A percentile compares a stretch with the other conserved stretches of the same genome.
These are phyloP conservation scores for Coemansia sp. DNA, from an alignment of 192 early-diverging fungal species.

Conservation along the genomic window DNA sequence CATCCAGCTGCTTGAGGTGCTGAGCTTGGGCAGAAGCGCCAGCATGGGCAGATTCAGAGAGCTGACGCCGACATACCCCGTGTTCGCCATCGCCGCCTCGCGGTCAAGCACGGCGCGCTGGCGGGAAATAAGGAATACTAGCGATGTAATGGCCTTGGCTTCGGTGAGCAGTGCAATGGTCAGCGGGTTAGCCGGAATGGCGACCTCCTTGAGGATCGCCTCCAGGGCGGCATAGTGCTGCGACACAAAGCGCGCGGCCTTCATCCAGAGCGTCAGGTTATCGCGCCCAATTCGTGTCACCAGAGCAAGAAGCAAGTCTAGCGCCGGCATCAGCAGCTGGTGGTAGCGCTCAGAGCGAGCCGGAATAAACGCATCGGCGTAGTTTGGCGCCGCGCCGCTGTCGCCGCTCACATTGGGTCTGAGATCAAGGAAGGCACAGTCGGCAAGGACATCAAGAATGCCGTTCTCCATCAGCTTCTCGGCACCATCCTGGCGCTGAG, in stretches of 20 bases:
- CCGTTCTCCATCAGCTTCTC: constrained; percentile 74
- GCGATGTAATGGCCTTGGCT: constrained; percentile 30
- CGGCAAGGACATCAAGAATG: constrained; percentile 70
- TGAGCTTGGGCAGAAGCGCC: constrained; percentile 44
- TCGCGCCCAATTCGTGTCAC: constrained; percentile 47
- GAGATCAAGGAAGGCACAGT: constrained; percentile 68
- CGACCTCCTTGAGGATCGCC: constrained; percentile 32
- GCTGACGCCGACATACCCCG: constrained; percentile 41
- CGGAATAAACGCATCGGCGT: constrained; percentile 43
- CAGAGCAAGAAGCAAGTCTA: constrained; percentile 59
- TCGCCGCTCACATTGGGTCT: constrained; percentile 46
- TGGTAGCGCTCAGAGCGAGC: constrained; percentile 57
- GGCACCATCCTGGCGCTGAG: constrained; percentile 68
- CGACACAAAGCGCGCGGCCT: constrained; percentile 41
- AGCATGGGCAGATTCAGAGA: constrained; percentile 41
- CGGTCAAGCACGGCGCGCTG: constrained; percentile 49
- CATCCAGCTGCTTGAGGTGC: constrained; percentile 25
- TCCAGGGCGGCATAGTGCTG: constrained; percentile 45
- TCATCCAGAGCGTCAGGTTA: constrained; percentile 44
- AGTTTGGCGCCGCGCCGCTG: constrained; percentile 1
- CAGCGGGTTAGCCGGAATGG: constrained; percentile 22
- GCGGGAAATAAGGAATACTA: constrained; percentile 39
- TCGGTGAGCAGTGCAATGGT: constrained; percentile 35
- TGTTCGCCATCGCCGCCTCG: constrained; percentile 32
- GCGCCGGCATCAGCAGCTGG: constrained; percentile 57